Base-by-base conservation (phyloP, 495 filamentous ascomycete species). In the Penicillium flavigenum region DNA sequence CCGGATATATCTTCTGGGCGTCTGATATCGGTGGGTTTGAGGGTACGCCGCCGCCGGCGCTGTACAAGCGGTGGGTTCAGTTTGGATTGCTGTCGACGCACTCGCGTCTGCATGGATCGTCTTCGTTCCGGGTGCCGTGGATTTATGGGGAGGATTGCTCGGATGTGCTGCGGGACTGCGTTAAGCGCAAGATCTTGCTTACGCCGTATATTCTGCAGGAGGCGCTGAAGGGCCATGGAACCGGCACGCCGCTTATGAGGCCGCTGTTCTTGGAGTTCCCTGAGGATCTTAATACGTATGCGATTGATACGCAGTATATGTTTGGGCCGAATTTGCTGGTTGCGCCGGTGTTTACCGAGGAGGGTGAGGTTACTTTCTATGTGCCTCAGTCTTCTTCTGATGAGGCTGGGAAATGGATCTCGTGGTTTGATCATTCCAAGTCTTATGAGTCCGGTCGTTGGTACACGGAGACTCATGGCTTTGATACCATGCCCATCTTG, bases 21-120 rank as follows among this genome's bases (percentile, higher is more conserved):
- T 79, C 80, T 46, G 87, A 89, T 65, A 90, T 90, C 56, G 87
- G 87, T 36, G 87, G 87, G 16, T 90, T 89, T 63, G 87, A 89
- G 62, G 87, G 86, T 3, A 81, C 75, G 10, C 87, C 86, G 9
- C 77, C 81, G 6, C 81, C 86, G 0, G 83, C 83, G 65, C 81
- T 89, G 57, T 90, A 90, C 68, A 90, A 89, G 68, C 82, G 87
- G 34, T 90, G 87, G 87, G 85, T 89, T 7, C 85, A 86, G 5
- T 88, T 89, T 58, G 86, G 87, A 0, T 77, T 89, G 0, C 66
- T 90, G 14, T 88, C 83, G 60, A 83, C 81, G 0, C 86, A 89
- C 66, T 86, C 81, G 36, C 81, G 86, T 4, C 75, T 90, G 4
- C 86, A 89, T 67, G 87, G 87, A 1, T 72, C 70, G n/a, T 81